phyloP scores from a whole-genome alignment of 2,329 filamentous ascomycete genomes.

The Botrytis cinerea region DNA sequence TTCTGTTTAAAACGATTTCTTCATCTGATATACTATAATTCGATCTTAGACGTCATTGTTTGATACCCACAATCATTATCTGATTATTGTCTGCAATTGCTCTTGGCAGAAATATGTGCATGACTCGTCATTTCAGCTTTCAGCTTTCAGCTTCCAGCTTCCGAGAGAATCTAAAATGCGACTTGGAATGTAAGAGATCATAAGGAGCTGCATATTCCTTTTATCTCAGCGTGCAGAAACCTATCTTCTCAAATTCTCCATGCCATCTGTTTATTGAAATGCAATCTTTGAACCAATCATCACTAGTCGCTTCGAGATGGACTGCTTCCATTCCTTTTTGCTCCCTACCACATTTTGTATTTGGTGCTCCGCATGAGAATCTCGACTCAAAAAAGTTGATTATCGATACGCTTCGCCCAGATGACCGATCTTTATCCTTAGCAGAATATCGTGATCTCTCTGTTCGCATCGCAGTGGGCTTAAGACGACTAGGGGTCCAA shows the following conservation, averaged over 20 bases:
- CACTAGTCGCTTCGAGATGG: not conserved
- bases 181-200: not conserved
- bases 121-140: not conserved
- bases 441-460: not conserved
- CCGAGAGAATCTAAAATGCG: not conserved
- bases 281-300: not conserved
- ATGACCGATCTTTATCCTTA: not conserved
- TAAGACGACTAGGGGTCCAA: not conserved
- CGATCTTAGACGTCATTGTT: no score
- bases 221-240: not conserved
- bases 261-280: not conserved
- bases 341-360: not conserved
- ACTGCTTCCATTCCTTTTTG: not conserved
- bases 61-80: not conserved
- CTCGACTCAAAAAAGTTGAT: not conserved
- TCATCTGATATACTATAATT: not conserved
- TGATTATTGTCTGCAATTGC: not conserved
- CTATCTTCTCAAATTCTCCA: not conserved
- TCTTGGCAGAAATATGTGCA: not conserved
- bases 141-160: not conserved
- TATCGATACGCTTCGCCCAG: not conserved
- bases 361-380: constrained; percentile 3
- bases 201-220: not conserved
- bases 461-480: not conserved
- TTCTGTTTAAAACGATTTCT: not conserved